phyloP scores from a whole-genome alignment of 2,329 filamentous ascomycete genomes.

The Clathrospora elynae region DNA sequence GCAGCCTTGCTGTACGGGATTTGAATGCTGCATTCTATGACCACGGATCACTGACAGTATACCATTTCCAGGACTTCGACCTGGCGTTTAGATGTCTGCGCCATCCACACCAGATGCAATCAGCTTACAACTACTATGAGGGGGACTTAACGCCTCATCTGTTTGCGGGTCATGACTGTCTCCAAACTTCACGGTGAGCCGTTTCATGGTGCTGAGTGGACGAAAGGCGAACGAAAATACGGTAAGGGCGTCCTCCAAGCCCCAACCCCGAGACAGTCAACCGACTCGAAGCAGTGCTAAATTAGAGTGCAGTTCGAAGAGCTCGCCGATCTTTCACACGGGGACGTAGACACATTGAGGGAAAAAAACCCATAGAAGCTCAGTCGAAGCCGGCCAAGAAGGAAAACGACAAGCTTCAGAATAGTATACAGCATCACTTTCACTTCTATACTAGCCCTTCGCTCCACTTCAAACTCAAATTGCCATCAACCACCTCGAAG shows the following conservation, averaged over 20 bases:
- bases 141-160: background rate
- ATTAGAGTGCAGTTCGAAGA: background rate
- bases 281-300: slow-evolving; percentile 1
- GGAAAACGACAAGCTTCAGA: slow-evolving; percentile 3
- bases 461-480: background rate
- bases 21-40: background rate
- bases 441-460: slow-evolving; percentile 2
- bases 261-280: slow-evolving; percentile 1
- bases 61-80: background rate
- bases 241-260: background rate
- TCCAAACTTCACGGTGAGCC: background rate
- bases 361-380: slow-evolving; percentile 8
- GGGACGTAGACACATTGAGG: background rate
- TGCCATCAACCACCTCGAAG: too few relatives aligned
- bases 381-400: background rate
- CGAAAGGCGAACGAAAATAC: background rate
- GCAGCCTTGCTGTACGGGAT: background rate
- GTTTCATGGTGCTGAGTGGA: slow-evolving; percentile 2
- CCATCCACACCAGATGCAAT: slow-evolving; percentile 3
- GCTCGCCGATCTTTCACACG: background rate
- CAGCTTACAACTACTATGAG: slow-evolving; percentile 11
- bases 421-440: slow-evolving; percentile 7
- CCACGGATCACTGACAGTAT: too few relatives aligned
- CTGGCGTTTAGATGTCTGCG: background rate
- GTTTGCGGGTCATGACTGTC: background rate